Conservation (phyloP, 176 grass and related monocot species). For the Avena eriantha region DNA sequence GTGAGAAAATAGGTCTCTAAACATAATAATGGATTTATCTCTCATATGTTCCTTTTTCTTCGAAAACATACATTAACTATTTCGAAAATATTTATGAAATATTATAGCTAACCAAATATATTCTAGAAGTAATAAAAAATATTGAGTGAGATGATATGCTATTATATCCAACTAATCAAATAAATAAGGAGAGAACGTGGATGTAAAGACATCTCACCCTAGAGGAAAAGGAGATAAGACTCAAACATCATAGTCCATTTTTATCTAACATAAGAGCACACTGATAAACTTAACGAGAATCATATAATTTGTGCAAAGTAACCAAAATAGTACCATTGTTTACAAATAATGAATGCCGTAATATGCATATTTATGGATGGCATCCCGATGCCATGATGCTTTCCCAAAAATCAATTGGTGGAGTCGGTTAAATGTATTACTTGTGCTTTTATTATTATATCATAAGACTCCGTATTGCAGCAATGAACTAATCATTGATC, state of each 20-base stretch:
- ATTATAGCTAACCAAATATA: background rate
- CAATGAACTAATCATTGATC: background rate
- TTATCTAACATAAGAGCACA: background rate
- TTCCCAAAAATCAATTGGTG: background rate
- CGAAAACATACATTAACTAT: background rate
- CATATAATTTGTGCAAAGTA: background rate
- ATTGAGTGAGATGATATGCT: background rate
- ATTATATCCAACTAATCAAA: background rate
- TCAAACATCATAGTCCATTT: background rate
- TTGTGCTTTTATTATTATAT: background rate
- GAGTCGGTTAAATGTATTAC: background rate
- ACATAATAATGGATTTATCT: background rate
- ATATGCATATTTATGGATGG: background rate
- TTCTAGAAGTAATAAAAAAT: background rate
- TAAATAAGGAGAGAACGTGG: background rate
- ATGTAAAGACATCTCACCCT: background rate
- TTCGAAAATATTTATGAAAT: background rate
- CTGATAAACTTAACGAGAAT: background rate
- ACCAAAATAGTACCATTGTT: background rate
- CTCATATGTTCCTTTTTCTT: background rate
- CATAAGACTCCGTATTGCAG: background rate
- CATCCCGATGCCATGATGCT: background rate
- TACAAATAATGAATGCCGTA: background rate
- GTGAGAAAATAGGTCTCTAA: too few species aligned
- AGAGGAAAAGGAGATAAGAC: background rate